Evolutionary conservation across 768 basidiomycete genomes (phyloP), one percentile per base, ranked within the genome.

Genomic region (Exsudoporus frostii): DNA sequence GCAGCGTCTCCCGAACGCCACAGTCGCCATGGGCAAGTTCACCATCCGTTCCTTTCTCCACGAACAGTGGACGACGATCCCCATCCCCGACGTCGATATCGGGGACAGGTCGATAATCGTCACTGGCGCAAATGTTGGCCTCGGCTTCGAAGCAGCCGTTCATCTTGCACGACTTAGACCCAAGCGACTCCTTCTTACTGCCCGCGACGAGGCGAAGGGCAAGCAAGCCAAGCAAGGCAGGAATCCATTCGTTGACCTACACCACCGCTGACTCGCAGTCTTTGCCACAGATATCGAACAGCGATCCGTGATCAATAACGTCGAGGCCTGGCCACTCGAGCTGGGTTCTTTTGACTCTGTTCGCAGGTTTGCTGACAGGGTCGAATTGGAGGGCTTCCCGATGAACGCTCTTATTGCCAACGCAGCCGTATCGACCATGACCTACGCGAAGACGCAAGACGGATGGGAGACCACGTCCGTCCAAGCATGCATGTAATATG

Each of bases 401-500:
- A 47, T 72, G 24, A 64, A 71, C 15, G 61, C 65, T 9, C 49
- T 75, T 14, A 58, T 74, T 24, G 66, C 63, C 29, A 72, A 70
- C 45, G 73, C 73, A 14, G 68, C 55, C 13, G 3, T 71, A 13
- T 38, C 42, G 5, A 45, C 53, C 1, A 13, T 8, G 13, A 60
- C 46, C 3, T 71, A 66, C 27, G 11, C 19, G 7, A 61, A 56
- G 54, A 74, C 73, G 3, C 42, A 48, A 30, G 74, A 74, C 42
- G 74, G 72, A 32, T 74, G 68, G 65, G 74, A 75, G 60, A 62
- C 59, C 30, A 66, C 59, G 74, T 74, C 32, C 29, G 72, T 54
- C n/a, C 46, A 15, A 38, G 24, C 13, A 33, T 24, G 9, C 37
- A 29, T 25, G 15, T 22, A 27, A 15, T 20, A 29, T 19, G 6